Conservation (phyloP, 2,329 filamentous ascomycete species). For the Elsinoe fawcettii region DNA sequence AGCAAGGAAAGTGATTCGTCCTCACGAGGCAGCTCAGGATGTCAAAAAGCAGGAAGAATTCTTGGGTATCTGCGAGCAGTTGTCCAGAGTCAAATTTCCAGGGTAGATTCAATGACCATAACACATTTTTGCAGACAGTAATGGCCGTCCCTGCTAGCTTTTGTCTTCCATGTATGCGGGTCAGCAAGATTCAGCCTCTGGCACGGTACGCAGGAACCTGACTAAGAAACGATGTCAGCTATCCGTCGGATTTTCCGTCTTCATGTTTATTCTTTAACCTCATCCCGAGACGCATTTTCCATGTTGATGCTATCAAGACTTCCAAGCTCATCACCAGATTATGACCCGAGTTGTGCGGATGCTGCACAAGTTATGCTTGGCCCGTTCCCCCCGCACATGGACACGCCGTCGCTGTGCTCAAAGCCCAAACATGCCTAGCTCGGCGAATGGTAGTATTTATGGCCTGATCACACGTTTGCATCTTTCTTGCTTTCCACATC, state of each 20-base stretch:
- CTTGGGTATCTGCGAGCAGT: constrained; percentile 31
- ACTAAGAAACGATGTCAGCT: neutral
- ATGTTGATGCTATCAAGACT: neutral
- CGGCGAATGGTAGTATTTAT: neutral
- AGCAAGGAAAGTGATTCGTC: constrained; percentile 26
- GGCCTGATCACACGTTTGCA: neutral
- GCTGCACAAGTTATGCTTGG: neutral
- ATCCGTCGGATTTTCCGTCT: neutral
- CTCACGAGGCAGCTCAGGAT: constrained; percentile 31
- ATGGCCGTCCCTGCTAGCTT: neutral
- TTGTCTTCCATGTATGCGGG: neutral
- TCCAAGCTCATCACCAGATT: neutral
- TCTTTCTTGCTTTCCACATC: neutral
- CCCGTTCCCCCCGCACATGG: neutral
- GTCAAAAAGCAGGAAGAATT: constrained; percentile 39
- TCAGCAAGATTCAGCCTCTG: neutral
- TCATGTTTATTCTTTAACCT: neutral
- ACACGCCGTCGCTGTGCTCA: neutral
- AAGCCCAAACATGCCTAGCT: neutral
- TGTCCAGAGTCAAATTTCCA: constrained; percentile 31
- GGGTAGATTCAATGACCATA: constrained; percentile 12
- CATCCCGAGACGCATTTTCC: neutral
- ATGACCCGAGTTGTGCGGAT: neutral
- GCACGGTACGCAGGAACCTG: neutral
- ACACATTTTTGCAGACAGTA: neutral